phyloP scores from a whole-genome alignment of 2,329 filamentous ascomycete genomes.

The Dryadomyces quercus-mongolicae region DNA sequence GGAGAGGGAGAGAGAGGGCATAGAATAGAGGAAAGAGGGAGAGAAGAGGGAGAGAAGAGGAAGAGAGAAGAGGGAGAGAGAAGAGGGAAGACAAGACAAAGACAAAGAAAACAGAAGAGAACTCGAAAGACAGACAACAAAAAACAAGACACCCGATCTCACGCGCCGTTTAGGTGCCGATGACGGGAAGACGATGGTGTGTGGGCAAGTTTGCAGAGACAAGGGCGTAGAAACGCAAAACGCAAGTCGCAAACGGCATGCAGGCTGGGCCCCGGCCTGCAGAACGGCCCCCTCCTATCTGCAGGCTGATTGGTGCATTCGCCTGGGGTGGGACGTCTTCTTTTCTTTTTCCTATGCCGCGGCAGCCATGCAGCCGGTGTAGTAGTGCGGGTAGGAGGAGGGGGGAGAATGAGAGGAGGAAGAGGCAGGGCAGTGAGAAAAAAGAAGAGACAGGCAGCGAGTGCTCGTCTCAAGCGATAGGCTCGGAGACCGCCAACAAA shows the following conservation, averaged over 20 bases:
- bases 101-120: no score
- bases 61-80: no score
- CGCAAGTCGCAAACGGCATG: neutral
- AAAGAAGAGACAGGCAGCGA: no score
- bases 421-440: neutral
- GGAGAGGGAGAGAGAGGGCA: no score
- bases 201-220: neutral
- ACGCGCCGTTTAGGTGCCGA: neutral
- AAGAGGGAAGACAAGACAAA: no score
- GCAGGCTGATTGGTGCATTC: neutral
- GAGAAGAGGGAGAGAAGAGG: no score
- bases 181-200: neutral
- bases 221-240: neutral
- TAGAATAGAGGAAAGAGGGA: no score
- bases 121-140: neutral
- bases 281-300: neutral
- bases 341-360: neutral
- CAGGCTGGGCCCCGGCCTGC: neutral
- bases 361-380: neutral
- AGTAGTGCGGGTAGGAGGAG: neutral
- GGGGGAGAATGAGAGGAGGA: neutral
- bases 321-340: neutral
- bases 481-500: neutral
- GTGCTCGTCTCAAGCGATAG: neutral
- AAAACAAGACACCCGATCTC: neutral